Evolutionary conservation across 495 filamentous ascomycete species (phyloP).

Genomic region (Lophium mytilinum): DNA sequence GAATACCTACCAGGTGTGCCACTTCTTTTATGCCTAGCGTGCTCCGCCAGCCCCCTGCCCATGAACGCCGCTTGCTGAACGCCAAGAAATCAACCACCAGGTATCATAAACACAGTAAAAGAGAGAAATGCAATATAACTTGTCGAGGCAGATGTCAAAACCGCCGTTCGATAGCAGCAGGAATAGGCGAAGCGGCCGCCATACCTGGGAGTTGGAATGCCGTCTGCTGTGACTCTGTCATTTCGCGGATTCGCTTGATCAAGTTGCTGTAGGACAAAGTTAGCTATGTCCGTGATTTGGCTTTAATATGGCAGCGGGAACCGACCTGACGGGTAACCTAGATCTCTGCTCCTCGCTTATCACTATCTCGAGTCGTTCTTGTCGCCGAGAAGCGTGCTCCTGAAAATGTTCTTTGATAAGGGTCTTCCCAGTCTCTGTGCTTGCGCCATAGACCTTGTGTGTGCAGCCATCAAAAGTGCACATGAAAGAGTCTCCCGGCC

Average conservation of each 20-base stretch:
- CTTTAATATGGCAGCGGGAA: neutral
- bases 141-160: neutral
- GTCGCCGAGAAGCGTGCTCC: conserved; percentile 52
- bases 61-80: neutral
- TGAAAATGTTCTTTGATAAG: conserved; percentile 57
- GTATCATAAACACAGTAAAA: neutral
- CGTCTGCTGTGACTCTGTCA: conserved; percentile 17
- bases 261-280: conserved; percentile 25
- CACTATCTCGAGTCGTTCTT: conserved; percentile 52
- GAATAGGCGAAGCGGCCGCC: neutral
- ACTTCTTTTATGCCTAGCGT: too few species aligned
- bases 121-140: neutral
- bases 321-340: conserved; percentile 54
- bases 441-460: conserved; percentile 52
- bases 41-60: too few species aligned
- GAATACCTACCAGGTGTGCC: too few species aligned
- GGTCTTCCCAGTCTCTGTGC: conserved; percentile 47
- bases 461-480: conserved; percentile 63
- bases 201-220: neutral
- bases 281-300: conserved; percentile 12
- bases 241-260: conserved; percentile 29
- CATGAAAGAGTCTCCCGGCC: conserved; percentile 57
- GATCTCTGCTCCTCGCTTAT: conserved; percentile 41
- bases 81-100: neutral
- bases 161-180: neutral